Evolutionary conservation across 345 rosid genomes (phyloP).

Genomic region (Eucalyptus victrix): DNA sequence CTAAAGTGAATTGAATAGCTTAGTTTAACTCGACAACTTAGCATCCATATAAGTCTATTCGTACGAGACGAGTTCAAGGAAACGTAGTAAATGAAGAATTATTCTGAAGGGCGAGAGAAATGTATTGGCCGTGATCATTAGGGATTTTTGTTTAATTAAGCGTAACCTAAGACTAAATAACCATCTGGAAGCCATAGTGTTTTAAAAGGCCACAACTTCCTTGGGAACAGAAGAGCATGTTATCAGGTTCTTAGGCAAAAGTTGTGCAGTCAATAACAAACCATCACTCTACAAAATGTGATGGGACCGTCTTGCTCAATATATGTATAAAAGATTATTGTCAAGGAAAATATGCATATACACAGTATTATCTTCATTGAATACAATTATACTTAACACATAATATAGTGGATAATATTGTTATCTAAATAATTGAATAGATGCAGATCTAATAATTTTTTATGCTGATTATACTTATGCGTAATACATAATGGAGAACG

Average conservation of each 20-base stretch:
- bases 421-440: too few relatives aligned
- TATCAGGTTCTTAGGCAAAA: not conserved
- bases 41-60: not conserved
- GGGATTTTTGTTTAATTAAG: not conserved
- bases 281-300: not conserved
- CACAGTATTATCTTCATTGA: not conserved
- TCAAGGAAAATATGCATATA: too few relatives aligned
- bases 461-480: not conserved
- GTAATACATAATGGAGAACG: not conserved
- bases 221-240: not conserved
- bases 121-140: not conserved
- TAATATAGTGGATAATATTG: not conserved
- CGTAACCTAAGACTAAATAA: not conserved
- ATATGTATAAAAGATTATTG: too few relatives aligned
- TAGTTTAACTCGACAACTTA: not conserved
- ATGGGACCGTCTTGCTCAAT: not conserved
- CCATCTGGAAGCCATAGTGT: not conserved
- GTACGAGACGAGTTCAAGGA: not conserved
- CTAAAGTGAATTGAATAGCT: not conserved
- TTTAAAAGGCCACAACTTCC: not conserved
- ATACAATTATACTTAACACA: not conserved
- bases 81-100: not conserved
- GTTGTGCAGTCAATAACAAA: not conserved
- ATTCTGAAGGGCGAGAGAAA: not conserved
- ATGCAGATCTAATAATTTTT: not conserved